These are phyloP conservation scores for Ormosia emarginata DNA, from an alignment of 306 rosid genomes.

Conservation along the genomic window DNA sequence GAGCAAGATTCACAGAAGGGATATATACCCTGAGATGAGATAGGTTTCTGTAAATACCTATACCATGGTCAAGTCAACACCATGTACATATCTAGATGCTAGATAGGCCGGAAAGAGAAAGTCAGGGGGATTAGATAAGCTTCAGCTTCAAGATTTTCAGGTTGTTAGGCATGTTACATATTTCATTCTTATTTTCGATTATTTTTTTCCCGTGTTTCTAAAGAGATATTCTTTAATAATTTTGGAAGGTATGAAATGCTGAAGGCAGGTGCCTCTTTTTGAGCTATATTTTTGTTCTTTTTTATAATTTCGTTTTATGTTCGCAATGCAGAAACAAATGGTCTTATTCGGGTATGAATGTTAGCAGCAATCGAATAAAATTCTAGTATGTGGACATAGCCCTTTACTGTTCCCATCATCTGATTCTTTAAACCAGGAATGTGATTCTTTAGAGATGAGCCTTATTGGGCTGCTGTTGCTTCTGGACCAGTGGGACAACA, in stretches of 20 bases:
- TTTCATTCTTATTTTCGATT: constrained; percentile 22
- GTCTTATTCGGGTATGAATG: neutral
- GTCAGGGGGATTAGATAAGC: constrained; percentile 27
- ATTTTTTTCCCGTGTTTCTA: neutral
- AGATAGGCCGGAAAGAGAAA: constrained; percentile 37
- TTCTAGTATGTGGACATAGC: neutral
- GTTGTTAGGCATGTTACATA: constrained; percentile 41
- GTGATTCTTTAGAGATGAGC: neutral
- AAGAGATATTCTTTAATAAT: constrained; percentile 45
- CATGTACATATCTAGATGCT: constrained; percentile 67
- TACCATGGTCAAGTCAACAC: constrained; percentile 48
- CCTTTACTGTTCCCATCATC: neutral
- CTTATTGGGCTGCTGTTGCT: neutral
- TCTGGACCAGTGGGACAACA: neutral
- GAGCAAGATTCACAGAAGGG: constrained; percentile 31
- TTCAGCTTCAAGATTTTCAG: constrained; percentile 31
- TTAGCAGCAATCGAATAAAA: neutral
- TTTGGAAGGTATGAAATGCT: constrained; percentile 39
- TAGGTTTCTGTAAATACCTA: constrained; percentile 75
- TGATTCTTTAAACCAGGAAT: neutral
- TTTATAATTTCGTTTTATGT: neutral
- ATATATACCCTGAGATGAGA: constrained; percentile 41
- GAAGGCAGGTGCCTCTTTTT: constrained; percentile 18
- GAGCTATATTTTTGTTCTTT: neutral
- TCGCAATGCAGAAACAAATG: neutral